Base-by-base conservation (phyloP, 1,139 yeast species). In the Eremothecium cymbalariae region DNA sequence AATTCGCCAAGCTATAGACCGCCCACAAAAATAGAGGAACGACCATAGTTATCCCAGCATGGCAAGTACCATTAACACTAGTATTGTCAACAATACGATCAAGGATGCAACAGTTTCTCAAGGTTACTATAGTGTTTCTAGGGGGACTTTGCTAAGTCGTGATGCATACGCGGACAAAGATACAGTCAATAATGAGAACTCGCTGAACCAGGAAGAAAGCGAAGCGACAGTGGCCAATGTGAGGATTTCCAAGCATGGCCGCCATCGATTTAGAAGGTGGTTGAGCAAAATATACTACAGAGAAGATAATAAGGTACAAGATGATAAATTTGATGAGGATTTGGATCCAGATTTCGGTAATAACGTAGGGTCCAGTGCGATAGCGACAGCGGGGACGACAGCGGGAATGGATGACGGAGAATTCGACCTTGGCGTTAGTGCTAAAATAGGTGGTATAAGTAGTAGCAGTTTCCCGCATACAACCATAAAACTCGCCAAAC, bases 201-300 rank as follows among this genome's bases (percentile, higher is more conserved):
- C 19, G 3, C 8, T 21, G 5, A 19, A 19, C 21, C 30, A 17
- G 21, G 11, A 16, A n/a, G 25, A 23, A 23, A 14, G 25, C 13
- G 12, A 8, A 12, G 25, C 25, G 12, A 11, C 8, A 8, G 25
- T 7, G 8, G 14, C 12, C 13, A 23, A 14, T 11, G 7, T 23
- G 12, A 11, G 14, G 8, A 8, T 23, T 8, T 23, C 12, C 7
- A 16, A 14, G 13, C 19, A 27, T 14, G 11, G 30, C 30, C 30
- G 30, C 14, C 38, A 35, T 25, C 28, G 35, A 14, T 35, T 35
- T 25, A 15, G 38, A 17, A 22, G 29, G 12, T 35, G 38, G 38
- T 26, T 22, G 36, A 35, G 27, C 17, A 31, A 25, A 14, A 9
- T 27, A 14, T 27, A 27, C 17, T 17, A 11, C 15, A 17, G 30